phyloP scores from a whole-genome alignment of 306 rosid genomes.

The Acacia acuminata region DNA sequence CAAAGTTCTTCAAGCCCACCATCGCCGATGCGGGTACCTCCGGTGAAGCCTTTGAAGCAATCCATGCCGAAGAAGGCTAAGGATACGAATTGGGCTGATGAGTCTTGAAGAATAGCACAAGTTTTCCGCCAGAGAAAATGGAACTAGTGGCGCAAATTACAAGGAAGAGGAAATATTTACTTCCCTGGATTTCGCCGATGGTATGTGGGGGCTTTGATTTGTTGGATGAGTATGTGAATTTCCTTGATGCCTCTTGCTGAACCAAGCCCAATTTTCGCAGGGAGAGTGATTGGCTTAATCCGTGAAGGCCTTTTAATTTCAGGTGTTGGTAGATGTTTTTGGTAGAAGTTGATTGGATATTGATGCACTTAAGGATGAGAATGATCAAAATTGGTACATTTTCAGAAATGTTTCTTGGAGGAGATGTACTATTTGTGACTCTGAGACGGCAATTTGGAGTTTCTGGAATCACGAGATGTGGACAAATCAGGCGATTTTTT shows the following conservation, averaged over 20 bases:
- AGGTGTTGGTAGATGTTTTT: constrained; percentile 28
- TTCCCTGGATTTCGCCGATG: neutral
- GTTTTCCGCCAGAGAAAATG: constrained; percentile 88
- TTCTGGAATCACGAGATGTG: neutral
- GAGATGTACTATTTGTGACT: constrained; percentile 5
- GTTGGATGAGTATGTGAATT: neutral
- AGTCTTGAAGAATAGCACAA: constrained; percentile 82
- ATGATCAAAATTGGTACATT: neutral
- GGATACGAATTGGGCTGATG: constrained; percentile 80
- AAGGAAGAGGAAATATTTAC: constrained; percentile 58
- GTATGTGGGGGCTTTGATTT: neutral
- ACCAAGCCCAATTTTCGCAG: neutral
- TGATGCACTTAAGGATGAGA: constrained; percentile 34
- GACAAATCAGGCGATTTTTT: neutral
- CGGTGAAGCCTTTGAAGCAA: constrained; percentile 69
- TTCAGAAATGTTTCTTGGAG: neutral
- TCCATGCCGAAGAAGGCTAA: constrained; percentile 84
- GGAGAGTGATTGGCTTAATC: neutral
- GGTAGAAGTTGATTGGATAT: constrained; percentile 9
- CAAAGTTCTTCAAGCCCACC: constrained; percentile 58
- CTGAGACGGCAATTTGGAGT: neutral
- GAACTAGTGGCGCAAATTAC: constrained; percentile 89
- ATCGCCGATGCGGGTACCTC: constrained; percentile 34
- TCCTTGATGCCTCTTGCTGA: neutral
- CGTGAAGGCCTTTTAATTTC: neutral